Percentiles rank a stretch among this genome's conserved stretches.
Evolutionary conservation across 768 basidiomycete genomes (phyloP).

Genomic region (Tephrocybe sp.): DNA sequence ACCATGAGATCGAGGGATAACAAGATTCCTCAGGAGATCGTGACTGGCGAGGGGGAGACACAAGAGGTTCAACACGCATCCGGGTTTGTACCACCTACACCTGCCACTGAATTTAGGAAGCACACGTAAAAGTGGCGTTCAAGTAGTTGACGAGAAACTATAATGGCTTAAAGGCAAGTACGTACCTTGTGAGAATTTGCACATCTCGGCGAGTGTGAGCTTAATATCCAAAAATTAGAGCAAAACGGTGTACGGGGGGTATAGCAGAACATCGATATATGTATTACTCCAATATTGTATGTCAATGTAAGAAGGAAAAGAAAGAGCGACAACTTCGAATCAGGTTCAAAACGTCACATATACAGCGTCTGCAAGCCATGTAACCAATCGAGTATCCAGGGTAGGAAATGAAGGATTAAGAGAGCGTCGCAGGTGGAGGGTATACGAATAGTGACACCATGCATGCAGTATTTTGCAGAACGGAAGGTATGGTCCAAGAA

Average conservation of each 20-base stretch:
- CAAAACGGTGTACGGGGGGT: too few species aligned
- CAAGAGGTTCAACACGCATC: neutral
- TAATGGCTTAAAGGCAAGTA: too few species aligned
- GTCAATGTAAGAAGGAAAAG: conserved; percentile 9
- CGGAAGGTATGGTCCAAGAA: conserved; percentile 17
- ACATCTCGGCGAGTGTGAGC: too few species aligned
- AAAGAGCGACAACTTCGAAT: conserved; percentile 2
- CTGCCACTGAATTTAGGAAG: neutral
- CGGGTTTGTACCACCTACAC: conserved; percentile 1
- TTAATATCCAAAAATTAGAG: too few species aligned
- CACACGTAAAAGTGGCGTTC: neutral
- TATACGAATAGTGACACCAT: conserved; percentile 12
- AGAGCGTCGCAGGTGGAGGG: conserved; percentile 1
- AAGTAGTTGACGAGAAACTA: too few species aligned
- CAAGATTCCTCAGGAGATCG: neutral
- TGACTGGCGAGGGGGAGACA: neutral
- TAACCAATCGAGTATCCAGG: conserved; percentile 10
- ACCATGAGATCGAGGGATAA: neutral
- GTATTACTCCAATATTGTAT: conserved; percentile 16
- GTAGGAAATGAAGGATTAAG: conserved; percentile 3
- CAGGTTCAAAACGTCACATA: conserved; percentile 4
- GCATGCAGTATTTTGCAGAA: conserved; percentile 14
- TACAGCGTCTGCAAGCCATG: conserved; percentile 2
- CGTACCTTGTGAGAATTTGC: too few species aligned
- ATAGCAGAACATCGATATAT: too few species aligned